Conservation (phyloP, 495 filamentous ascomycete genomes). For the Hyaloscypha hepaticicola region DNA sequence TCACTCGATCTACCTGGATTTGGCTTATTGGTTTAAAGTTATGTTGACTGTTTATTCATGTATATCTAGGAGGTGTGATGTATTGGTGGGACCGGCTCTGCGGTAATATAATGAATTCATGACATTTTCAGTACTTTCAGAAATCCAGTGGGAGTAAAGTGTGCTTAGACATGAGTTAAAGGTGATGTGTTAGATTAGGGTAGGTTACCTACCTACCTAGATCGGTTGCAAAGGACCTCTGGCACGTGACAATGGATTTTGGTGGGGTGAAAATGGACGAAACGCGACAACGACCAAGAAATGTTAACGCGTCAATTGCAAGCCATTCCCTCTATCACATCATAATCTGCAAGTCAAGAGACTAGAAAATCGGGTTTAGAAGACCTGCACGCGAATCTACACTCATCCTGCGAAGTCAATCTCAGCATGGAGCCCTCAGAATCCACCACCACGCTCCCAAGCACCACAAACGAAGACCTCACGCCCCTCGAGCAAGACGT, state of each 20-base stretch:
- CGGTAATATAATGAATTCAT: not conserved
- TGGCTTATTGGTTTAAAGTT: not conserved
- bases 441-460: constrained; percentile 11
- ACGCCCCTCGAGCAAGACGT: constrained; percentile 90
- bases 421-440: constrained; percentile 19
- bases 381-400: not conserved
- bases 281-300: not conserved
- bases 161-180: too few relatives aligned
- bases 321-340: not conserved
- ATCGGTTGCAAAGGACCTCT: not conserved
- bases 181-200: too few relatives aligned
- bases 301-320: not conserved
- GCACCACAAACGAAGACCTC: constrained; percentile 42
- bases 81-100: not conserved
- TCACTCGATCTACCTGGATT: not conserved
- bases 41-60: not conserved
- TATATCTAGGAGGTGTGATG: not conserved
- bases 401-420: not conserved
- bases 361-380: not conserved
- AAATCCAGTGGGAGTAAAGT: too few relatives aligned
- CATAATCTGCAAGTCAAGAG: not conserved
- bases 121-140: not conserved
- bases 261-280: not conserved
- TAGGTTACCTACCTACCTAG: too few relatives aligned
- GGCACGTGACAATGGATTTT: not conserved